Conservation (phyloP, 1,284 basidiomycete species). For the Cerrena zonata region DNA sequence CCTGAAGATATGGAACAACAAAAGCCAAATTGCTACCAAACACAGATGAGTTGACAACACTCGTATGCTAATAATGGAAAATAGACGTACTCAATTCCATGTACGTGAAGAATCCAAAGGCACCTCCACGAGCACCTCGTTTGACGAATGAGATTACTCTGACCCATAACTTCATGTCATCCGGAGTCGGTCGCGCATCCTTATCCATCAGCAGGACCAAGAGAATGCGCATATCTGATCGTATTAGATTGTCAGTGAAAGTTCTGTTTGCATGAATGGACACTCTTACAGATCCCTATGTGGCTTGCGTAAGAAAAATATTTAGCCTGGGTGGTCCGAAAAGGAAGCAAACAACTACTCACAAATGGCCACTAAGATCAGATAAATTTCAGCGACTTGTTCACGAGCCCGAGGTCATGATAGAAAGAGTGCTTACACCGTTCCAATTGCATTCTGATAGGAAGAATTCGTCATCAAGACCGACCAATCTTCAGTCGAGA, state of each 20-base stretch:
- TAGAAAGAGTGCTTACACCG: constrained; percentile 24
- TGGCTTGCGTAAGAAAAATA: no score
- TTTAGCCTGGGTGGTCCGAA: no score
- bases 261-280: neutral
- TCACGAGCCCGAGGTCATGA: no score
- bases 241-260: neutral
- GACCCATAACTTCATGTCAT: constrained; percentile 64
- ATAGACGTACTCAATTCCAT: constrained; percentile 46
- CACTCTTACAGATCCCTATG: constrained; percentile 42
- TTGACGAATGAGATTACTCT: constrained; percentile 57
- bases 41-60: neutral
- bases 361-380: constrained; percentile 8
- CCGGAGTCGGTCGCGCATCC: constrained; percentile 42
- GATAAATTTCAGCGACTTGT: no score
- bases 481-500: constrained; percentile 55
- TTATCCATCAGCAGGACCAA: constrained; percentile 54
- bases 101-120: constrained; percentile 61
- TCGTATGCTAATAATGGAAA: neutral
- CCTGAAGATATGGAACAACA: constrained; percentile 43
- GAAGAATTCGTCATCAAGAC: constrained; percentile 55
- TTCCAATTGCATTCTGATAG: constrained; percentile 48
- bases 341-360: constrained; percentile 17
- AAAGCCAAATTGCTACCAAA: constrained; percentile 40
- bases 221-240: constrained; percentile 48
- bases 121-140: constrained; percentile 46